These are phyloP conservation scores for Cochliopodium minus DNA, from an alignment of 208 protist species.

Conservation along the genomic window DNA sequence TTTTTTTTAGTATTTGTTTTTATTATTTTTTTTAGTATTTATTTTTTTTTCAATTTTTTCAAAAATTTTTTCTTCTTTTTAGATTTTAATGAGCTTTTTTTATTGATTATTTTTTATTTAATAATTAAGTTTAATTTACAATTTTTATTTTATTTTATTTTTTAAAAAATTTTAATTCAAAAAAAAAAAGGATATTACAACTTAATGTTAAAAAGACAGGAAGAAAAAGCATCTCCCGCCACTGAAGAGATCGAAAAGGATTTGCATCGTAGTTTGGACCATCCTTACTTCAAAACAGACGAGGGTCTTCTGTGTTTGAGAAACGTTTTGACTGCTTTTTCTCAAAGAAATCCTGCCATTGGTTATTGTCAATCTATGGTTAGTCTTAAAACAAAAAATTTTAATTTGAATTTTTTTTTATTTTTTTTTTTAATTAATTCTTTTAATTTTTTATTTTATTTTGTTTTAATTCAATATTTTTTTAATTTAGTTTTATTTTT, in stretches of 20 bases:
- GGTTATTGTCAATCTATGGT: constrained; percentile 1
- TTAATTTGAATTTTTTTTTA: constrained; percentile 10
- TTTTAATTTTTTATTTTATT: not conserved
- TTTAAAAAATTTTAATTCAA: too few relatives aligned
- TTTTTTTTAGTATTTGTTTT: constrained; percentile 14
- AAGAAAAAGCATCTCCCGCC: too few relatives aligned
- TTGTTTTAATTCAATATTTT: constrained; percentile 7
- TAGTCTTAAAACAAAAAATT: constrained; percentile 11
- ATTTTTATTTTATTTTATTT: constrained; percentile 9
- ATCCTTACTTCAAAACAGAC: too few relatives aligned
- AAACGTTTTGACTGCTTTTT: not conserved
- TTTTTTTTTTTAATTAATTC: constrained; percentile 1
- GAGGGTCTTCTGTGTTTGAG: too few relatives aligned
- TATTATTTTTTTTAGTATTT: constrained; percentile 18
- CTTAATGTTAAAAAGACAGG: too few relatives aligned
- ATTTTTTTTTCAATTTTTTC: constrained; percentile 18
- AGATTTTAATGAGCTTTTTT: constrained; percentile 6
- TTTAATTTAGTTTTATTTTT: constrained; percentile 7
- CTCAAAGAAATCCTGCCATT: not conserved
- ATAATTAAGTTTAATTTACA: not conserved
- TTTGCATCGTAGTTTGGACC: too few relatives aligned
- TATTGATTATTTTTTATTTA: constrained; percentile 16
- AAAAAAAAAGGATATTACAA: too few relatives aligned
- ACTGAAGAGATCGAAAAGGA: too few relatives aligned
- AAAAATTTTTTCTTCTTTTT: constrained; percentile 2